Evolutionary conservation across 1,284 basidiomycete species (phyloP), one percentile per base, ranked within the genome.

Genomic region (Pseudozyma pruni): DNA sequence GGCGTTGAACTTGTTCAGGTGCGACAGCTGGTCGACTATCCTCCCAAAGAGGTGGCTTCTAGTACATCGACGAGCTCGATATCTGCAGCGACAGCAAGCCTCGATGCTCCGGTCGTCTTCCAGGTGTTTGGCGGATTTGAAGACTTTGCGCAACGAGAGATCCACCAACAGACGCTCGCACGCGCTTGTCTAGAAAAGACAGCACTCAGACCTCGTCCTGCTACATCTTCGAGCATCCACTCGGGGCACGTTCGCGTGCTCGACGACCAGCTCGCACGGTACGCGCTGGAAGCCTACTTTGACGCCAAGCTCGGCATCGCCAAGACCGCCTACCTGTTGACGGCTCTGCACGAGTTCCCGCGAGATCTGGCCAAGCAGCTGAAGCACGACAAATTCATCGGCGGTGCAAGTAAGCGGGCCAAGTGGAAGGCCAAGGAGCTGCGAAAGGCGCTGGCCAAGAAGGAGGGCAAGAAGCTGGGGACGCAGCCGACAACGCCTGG

Each of bases 111-210:
- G 16, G 41, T 62, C 16, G 47, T 62, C 34, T 60, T 62, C 20
- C 49, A 64, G 22, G 52, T 64, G 13, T 60, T 60, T 52, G 57
- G 75, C 17, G 78, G 79, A 5, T 68, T 78, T 4, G 78, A 80
- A 53, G 79, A 80, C 45, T 76, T 75, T 41, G 73, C 68, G 0
- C 74, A 72, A 35, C 59, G 62, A n/a, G 77, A 81, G 20, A 48
- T 78, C 13, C 38, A 70, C 2, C 72, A 63, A 27, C 68, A 72
- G 14, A 49, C 75, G 13, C 43, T 61, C 0, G 17, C 35, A 2
- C 55, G 50, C 5, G 38, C 39, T 11, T 19, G 40, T 17, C 14
- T 17, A 0, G 14, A 22, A 14, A 25, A 39, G 1, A 13, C 17
- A 1, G n/a, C 14, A 0, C 19, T 40, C 10, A 17, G 16, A 1